Conservation (phyloP, 2,329 filamentous ascomycete genomes). For the Penicillium rolfsii region DNA sequence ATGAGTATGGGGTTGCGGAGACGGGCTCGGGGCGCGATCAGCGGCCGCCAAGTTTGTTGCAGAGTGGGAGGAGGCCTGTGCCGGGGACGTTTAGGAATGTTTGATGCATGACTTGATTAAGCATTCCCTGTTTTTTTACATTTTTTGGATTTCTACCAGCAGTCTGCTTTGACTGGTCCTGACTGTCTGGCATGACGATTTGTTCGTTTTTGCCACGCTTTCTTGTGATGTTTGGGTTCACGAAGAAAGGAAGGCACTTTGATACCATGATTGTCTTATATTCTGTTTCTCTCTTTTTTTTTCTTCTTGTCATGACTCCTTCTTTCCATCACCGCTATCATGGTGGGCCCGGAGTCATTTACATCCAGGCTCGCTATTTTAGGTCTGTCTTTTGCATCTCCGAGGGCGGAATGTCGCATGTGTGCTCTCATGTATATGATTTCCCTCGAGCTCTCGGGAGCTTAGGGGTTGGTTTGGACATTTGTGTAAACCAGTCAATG, state of each 20-base stretch:
- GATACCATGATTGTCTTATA: constrained; percentile 19
- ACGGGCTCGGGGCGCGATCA: constrained; percentile 30
- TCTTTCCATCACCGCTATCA: background rate
- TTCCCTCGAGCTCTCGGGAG: background rate
- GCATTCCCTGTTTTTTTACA: no score
- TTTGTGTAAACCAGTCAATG: background rate
- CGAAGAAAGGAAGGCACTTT: constrained; percentile 8
- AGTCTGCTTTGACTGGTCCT: no score
- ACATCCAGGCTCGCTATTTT: no score
- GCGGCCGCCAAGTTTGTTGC: constrained; percentile 45
- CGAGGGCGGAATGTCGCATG: background rate
- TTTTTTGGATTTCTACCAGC: no score
- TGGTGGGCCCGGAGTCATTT: background rate
- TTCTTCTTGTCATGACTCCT: constrained; percentile 6
- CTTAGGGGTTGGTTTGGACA: background rate
- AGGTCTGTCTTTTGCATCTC: background rate
- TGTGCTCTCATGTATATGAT: background rate
- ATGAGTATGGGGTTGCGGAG: constrained; percentile 15
- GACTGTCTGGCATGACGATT: no score
- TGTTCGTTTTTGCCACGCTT: background rate
- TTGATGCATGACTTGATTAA: constrained; percentile 18
- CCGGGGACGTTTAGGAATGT: constrained; percentile 42
- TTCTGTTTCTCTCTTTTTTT: constrained; percentile 1
- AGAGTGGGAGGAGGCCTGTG: constrained; percentile 44
- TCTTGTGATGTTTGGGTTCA: constrained; percentile 4